Conservation (phyloP, 106 monocot genomes). For the Phalaenopsis aphrodite region DNA sequence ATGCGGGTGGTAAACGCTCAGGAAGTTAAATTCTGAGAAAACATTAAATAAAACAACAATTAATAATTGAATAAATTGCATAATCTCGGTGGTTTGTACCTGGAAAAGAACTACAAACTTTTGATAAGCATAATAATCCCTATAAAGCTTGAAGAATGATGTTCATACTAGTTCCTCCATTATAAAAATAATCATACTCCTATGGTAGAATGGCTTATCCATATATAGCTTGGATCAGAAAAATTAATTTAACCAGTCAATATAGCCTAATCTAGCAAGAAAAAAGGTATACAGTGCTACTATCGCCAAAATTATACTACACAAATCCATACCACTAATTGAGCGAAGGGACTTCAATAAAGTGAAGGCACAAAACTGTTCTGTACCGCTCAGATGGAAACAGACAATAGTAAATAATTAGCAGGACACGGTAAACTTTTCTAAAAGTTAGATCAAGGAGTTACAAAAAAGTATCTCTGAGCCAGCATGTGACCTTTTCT, state of each 20-base stretch:
- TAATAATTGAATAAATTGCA: no score
- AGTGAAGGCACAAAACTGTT: not conserved
- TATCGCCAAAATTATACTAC: not conserved
- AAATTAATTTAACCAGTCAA: not conserved
- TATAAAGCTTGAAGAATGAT: not conserved
- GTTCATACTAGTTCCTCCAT: no score
- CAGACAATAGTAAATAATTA: not conserved
- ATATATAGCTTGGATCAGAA: not conserved
- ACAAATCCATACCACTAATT: not conserved
- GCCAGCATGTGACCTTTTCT: not conserved
- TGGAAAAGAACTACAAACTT: not conserved
- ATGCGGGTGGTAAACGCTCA: no score
- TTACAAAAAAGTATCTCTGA: slow-evolving; percentile 17
- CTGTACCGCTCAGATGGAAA: not conserved
- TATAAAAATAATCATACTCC: not conserved
- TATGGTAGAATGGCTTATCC: not conserved
- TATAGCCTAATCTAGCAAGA: not conserved
- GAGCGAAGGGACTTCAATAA: not conserved
- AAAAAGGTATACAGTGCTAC: not conserved
- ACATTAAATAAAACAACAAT: no score
- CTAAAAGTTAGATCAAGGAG: slow-evolving; percentile 4
- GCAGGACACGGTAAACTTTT: not conserved
- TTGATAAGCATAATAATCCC: not conserved
- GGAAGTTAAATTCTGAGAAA: no score
- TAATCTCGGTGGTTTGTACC: not conserved